Base-by-base conservation (phyloP, 108 stramenopile genomes). In the Bacterosira constricta region DNA sequence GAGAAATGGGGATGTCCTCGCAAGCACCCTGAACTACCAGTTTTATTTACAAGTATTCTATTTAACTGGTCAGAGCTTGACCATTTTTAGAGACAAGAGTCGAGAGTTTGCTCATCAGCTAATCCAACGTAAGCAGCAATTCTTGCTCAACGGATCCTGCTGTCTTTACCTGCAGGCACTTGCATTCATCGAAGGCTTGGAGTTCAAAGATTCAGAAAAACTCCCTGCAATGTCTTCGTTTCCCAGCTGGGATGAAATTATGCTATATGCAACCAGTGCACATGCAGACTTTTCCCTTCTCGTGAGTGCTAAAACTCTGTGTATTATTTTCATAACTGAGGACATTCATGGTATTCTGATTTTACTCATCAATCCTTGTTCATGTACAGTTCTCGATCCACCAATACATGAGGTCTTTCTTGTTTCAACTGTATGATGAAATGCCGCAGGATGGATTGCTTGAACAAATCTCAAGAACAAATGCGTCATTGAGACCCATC, bases 1-100 rank as follows among this genome's bases (percentile, higher is more conserved):
- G 42, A 61, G 44, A 20, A 34, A 37, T 13, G 71, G 71, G 2
- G 71, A 73, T 26, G 17, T 37, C 8, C n/a, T 42, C 42, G 30
- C 20, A 5, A 21, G 62, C 5, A 18, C 20, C 6, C 8, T 37
- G 18, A 73, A 63, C 36, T 9, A 0, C 27, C 42, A 42, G 5
- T 39, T 25, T 30, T 23, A 20, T 12, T 63, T 9, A 55, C 52
- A 15, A 54, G 39, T n/a, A n/a, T n/a, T n/a, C 42, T 73, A 62
- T 41, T 21, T 46, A 11, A 37, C 61, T 38, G 71, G 71, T 13
- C 34, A 63, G 18, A 12, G 23, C 20, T 36, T 73, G 10, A 12
- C 6, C 18, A 27, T 30, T 8, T 1, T 73, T 15, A 52, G 53
- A n/a, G 44, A 54, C 15, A 56, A 55, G 6, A 54, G 49, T 9